Conservation (phyloP, 345 rosid genomes). For the Populus alba region DNA sequence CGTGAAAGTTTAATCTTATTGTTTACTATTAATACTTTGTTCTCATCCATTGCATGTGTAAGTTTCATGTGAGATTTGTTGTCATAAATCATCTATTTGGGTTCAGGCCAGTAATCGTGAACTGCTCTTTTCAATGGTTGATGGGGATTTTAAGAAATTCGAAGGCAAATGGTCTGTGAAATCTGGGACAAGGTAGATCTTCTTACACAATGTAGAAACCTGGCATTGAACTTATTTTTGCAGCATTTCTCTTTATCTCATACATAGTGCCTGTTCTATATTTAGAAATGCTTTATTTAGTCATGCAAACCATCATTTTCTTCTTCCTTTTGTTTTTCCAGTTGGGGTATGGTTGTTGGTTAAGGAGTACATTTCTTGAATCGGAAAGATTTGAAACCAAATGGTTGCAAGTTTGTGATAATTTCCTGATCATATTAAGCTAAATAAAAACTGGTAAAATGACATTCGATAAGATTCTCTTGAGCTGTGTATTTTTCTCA, state of each 20-base stretch:
- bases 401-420: background rate
- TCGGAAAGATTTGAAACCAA: background rate
- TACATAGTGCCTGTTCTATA: background rate
- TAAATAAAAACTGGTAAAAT: background rate
- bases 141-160: slow-evolving; percentile 96
- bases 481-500: background rate
- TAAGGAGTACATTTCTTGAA: background rate
- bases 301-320: background rate
- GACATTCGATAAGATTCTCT: background rate
- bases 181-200: slow-evolving; percentile 61
- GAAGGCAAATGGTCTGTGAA: slow-evolving; percentile 91
- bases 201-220: background rate
- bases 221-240: background rate
- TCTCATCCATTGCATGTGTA: background rate
- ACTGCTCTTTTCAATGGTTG: slow-evolving; percentile 89
- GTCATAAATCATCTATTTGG: background rate
- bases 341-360: background rate
- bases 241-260: background rate
- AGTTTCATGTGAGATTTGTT: background rate
- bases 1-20: background rate
- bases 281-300: background rate
- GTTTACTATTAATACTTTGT: too few relatives aligned
- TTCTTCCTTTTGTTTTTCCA: background rate
- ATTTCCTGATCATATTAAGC: background rate
- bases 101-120: slow-evolving; percentile 63